Evolutionary conservation across 139 green algal species (phyloP), one percentile per base, ranked within the genome.

Genomic region (Cymbomonas tetramitiformis): DNA sequence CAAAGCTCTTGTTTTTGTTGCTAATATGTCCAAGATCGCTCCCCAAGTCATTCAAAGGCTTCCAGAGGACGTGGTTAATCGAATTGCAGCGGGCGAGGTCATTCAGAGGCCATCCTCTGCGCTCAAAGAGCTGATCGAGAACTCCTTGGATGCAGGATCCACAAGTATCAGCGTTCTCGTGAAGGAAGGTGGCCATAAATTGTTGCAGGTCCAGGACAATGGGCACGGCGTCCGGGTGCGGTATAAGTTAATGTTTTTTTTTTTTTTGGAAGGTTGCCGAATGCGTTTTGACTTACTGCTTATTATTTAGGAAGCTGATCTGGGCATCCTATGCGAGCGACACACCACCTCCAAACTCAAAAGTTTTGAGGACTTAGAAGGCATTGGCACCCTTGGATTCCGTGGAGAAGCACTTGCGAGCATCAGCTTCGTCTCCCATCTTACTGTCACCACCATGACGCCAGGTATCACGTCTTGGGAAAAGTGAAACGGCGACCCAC

Each of bases 81-180:
- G 79, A 6, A 97, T 98, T 25, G 90, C 90, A 32, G 90, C 90
- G 23, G 90, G 90, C 0, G 90, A 98, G 65, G 67, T 75, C 26
- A 65, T 85, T 33, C 73, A 83, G 25, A 68, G 84, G 2, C 91
- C 91, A 1, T 64, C 73, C 1, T 86, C 66, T 6, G 91, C 91
- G 0, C 48, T 96, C 0, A 98, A 98, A 71, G 91, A 98, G 70
- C 63, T 98, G 68, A 40, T 98, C n/a, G 91, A 98, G 69, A 98
- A 98, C 73, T 83, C 68, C 36, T 34, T 97, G 1, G 91, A 98
- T 30, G 90, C 90, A 18, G 62, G 79, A n/a, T 58, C 83, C 4
- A 85, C 78, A 0, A 63, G 80, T 25, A 78, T 94, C 41, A 77
- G 24, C 15, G 69, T 98, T 0, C 63, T 69, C 0, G 72, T 90